phyloP scores from a whole-genome alignment of 2,329 filamentous ascomycete species.

The Cladosporium sp. region DNA sequence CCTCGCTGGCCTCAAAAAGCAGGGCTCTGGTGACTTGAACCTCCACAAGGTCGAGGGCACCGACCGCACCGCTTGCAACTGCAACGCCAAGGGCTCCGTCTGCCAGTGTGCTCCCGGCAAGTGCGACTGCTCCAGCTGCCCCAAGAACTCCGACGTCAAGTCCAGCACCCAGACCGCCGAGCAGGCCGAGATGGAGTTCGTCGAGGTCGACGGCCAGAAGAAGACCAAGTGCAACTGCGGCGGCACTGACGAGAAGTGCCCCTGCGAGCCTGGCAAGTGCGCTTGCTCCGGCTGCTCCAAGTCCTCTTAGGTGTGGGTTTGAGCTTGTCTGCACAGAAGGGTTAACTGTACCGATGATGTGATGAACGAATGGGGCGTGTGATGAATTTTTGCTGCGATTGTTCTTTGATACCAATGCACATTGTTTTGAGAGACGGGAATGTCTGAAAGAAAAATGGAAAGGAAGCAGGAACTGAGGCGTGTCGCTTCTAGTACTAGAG shows the following conservation, averaged over 20 bases:
- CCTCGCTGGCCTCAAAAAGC: slow-evolving; percentile 79
- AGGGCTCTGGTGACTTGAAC: slow-evolving; percentile 51
- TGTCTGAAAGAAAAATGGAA: not conserved
- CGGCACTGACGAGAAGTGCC: slow-evolving; percentile 47
- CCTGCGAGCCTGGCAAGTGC: slow-evolving; percentile 52
- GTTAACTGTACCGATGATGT: not conserved
- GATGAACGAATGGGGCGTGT: slow-evolving; percentile 9
- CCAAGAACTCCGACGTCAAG: slow-evolving; percentile 46
- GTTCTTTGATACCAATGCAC: slow-evolving; percentile 20
- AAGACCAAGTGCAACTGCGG: slow-evolving; percentile 55
- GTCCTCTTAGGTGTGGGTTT: slow-evolving; percentile 30
- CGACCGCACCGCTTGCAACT: slow-evolving; percentile 43
- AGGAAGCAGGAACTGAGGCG: not conserved
- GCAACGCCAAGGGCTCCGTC: slow-evolving; percentile 43
- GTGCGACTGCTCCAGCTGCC: slow-evolving; percentile 40
- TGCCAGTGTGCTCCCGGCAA: slow-evolving; percentile 45
- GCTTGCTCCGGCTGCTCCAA: slow-evolving; percentile 52
- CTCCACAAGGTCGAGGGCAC: slow-evolving; percentile 40
- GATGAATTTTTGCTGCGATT: slow-evolving; percentile 5
- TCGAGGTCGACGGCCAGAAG: slow-evolving; percentile 51
- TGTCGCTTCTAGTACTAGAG: not conserved
- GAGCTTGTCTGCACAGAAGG: not conserved
- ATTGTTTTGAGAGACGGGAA: not conserved
- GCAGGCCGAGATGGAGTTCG: slow-evolving; percentile 48
- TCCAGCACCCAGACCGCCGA: slow-evolving; percentile 31